Evolutionary conservation across 345 rosid genomes (phyloP), one percentile per base, ranked within the genome.

Genomic region (Noccaea caerulescens): DNA sequence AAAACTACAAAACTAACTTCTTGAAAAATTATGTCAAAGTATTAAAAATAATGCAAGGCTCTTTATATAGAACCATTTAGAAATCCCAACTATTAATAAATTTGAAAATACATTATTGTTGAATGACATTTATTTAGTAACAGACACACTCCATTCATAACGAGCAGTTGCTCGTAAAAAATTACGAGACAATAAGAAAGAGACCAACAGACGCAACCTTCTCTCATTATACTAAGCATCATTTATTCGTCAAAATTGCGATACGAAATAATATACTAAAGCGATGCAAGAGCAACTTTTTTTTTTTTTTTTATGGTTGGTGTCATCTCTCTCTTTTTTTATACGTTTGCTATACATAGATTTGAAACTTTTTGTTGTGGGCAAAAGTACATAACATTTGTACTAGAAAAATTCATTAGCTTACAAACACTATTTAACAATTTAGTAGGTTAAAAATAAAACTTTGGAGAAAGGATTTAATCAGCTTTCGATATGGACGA

Each of bases 401-500:
- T 13, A 41, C 20, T 3, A 44, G 45, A 9, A 30, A 27, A 41
- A 27, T 44, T 32, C n/a, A 60, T 7, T 30, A 43, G 20, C 13
- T 41, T 13, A 2, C 3, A 52, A 42, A n/a, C 3, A 42, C 23
- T 11, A 8, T 25, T 11, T 20, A 59, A 41, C 23, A 20, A 20
- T 20, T 20, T 20, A 20, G 23, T 42, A 23, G 6, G 1, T 13
- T 16, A 9, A 14, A 20, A 14, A 32, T 10, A 38, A 38, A 18
- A 20, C 5, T 20, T 20, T 58, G 3, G 45, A 20, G 9, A 62
- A 62, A 32, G 7, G 11, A 64, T 11, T 20, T 12, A 38, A 66
- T 20, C 25, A 66, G 58, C 49, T 66, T 66, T 66, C 23, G 59
- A 51, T 12, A 50, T 66, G 9, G 47, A 51, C 58, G 47, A 51